Conservation (phyloP, 352 stramenopile genomes). For the Phytophthora europaea region DNA sequence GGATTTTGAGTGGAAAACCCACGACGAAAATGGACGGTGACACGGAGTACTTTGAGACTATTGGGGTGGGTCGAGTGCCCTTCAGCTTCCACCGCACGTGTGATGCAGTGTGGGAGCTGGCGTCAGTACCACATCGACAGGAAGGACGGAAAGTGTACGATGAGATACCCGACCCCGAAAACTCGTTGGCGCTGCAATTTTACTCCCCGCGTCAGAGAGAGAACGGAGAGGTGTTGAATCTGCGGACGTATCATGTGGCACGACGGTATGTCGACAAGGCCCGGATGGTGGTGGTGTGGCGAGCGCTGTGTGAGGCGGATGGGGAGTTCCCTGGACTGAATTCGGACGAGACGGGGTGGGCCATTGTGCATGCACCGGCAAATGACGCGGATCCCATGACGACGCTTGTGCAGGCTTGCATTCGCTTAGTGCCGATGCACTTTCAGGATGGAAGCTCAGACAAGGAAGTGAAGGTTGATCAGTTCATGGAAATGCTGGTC, state of each 20-base stretch:
- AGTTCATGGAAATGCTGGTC: constrained; percentile 35
- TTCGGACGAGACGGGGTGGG: constrained; percentile 67
- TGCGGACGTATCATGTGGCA: constrained; percentile 25
- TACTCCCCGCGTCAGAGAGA: constrained; percentile 21
- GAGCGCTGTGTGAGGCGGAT: constrained; percentile 44
- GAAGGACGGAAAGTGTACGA: constrained; percentile 21
- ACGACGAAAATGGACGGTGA: constrained; percentile 18
- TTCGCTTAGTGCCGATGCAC: constrained; percentile 25
- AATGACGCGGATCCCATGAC: background rate
- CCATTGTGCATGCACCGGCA: constrained; percentile 17
- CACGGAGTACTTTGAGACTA: constrained; percentile 34
- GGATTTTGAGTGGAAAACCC: constrained; percentile 25
- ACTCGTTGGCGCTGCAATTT: constrained; percentile 47
- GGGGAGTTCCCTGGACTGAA: constrained; percentile 44
- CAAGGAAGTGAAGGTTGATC: constrained; percentile 16
- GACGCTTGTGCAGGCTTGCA: constrained; percentile 26
- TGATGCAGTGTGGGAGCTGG: constrained; percentile 35
- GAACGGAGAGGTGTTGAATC: constrained; percentile 18
- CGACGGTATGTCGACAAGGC: constrained; percentile 46
- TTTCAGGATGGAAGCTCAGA: constrained; percentile 20
- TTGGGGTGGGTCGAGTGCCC: constrained; percentile 24
- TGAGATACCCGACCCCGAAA: constrained; percentile 29
- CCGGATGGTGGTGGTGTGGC: constrained; percentile 64
- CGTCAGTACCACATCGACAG: constrained; percentile 21
- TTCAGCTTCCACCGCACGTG: constrained; percentile 28